A percentile compares a stretch with the other conserved stretches of the same genome.
These are phyloP conservation scores for Aspergillus indologenus DNA, from an alignment of 495 filamentous ascomycete species.

Conservation along the genomic window DNA sequence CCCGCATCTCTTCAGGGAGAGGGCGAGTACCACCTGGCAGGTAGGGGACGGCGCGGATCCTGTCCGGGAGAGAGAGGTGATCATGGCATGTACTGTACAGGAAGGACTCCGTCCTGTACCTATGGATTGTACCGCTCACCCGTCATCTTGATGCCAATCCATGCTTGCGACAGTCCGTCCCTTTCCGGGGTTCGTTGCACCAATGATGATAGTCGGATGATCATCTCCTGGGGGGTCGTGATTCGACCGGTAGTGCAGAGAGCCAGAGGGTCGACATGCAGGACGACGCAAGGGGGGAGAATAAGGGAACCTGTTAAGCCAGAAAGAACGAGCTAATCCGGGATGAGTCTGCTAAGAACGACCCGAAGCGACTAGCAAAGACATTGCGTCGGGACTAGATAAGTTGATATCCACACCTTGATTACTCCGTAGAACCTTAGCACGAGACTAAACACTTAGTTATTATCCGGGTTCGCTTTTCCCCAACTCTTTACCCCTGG, in stretches of 20 bases:
- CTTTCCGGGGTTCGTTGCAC: not conserved
- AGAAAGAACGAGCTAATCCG: not conserved
- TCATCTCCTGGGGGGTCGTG: conserved; percentile 17
- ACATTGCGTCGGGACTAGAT: not conserved
- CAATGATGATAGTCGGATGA: conserved; percentile 18
- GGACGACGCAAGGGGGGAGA: conserved; percentile 16
- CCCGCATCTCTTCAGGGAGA: no score
- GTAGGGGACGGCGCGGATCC: no score
- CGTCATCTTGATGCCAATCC: not conserved
- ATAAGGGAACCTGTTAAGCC: conserved; percentile 4
- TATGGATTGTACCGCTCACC: not conserved
- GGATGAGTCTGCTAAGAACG: not conserved
- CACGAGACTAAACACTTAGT: not conserved
- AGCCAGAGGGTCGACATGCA: conserved; percentile 10
- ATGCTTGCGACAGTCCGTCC: not conserved
- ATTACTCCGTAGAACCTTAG: not conserved
- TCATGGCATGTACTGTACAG: no score
- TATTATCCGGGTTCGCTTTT: conserved; percentile 8
- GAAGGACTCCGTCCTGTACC: no score
- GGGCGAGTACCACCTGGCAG: no score
- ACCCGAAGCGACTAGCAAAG: not conserved
- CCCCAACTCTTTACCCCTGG: conserved; percentile 15
- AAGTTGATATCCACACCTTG: not conserved
- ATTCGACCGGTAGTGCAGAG: not conserved
- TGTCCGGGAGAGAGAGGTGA: no score